These are phyloP conservation scores for Colletotrichum simmondsii DNA, from an alignment of 2,329 filamentous ascomycete genomes.

Conservation along the genomic window DNA sequence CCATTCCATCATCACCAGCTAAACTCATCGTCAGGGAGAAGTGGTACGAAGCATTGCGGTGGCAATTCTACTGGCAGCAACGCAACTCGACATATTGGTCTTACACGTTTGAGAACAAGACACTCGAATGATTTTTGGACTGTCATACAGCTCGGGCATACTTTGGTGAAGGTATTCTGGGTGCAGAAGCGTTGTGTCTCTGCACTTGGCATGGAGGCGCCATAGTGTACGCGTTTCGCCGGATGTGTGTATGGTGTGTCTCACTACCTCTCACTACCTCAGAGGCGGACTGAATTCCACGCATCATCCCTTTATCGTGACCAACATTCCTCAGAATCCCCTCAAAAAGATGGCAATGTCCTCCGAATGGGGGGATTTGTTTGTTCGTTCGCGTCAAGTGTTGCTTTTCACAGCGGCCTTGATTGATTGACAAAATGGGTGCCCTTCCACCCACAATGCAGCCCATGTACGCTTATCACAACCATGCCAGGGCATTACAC, in stretches of 20 bases:
- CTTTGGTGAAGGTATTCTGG: neutral
- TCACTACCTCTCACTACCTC: slow-evolving; percentile 1
- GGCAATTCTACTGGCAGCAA: neutral
- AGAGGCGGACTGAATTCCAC: slow-evolving; percentile 11
- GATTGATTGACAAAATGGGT: neutral
- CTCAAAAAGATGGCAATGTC: slow-evolving; percentile 22
- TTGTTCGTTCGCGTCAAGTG: neutral
- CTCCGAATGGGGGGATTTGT: neutral
- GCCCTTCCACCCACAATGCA: slow-evolving; percentile 11
- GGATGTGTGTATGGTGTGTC: neutral
- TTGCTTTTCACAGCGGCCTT: slow-evolving; percentile 5
- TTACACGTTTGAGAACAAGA: neutral
- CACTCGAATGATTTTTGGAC: neutral
- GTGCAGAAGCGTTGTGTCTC: neutral
- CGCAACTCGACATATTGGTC: neutral
- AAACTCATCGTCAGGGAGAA: neutral
- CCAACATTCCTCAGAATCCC: slow-evolving; percentile 20
- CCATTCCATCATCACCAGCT: neutral
- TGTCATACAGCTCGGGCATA: neutral
- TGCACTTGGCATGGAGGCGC: neutral
- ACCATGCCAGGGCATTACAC: slow-evolving; percentile 29
- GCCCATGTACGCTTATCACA: slow-evolving; percentile 14
- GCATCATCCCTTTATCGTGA: slow-evolving; percentile 30
- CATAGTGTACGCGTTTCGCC: neutral
- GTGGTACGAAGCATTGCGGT: neutral